Percentiles rank a stretch among this genome's conserved stretches.
phyloP scores from a whole-genome alignment of 306 rosid genomes.

The Leucaena leucocephala region DNA sequence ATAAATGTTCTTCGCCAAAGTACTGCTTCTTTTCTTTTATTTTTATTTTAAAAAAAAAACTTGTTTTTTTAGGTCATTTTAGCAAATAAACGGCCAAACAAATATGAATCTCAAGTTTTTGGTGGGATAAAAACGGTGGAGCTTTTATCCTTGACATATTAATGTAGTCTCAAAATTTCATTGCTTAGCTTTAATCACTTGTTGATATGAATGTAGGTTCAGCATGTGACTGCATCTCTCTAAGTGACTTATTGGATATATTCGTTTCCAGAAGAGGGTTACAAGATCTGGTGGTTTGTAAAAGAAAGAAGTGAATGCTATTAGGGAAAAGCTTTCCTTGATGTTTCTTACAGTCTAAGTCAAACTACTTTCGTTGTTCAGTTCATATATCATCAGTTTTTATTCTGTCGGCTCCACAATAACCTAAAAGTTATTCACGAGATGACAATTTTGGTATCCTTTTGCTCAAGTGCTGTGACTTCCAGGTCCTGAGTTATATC shows the following conservation, averaged over 20 bases:
- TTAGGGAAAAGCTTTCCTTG: conserved; percentile 20
- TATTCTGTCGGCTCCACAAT: conserved; percentile 2
- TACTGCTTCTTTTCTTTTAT: not conserved
- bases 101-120: not conserved
- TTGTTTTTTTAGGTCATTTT: not conserved
- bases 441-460: conserved; percentile 39
- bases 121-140: conserved; percentile 2
- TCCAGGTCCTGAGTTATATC: conserved; percentile 38
- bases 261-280: conserved; percentile 33
- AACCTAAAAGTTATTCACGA: conserved; percentile 2
- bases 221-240: conserved; percentile 30
- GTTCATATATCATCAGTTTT: conserved; percentile 19
- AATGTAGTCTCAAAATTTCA: not conserved
- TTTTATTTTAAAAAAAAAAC: no score
- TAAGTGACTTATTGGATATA: conserved; percentile 42
- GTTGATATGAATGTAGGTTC: conserved; percentile 41
- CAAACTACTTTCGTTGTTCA: conserved; percentile 20
- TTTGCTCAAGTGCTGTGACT: conserved; percentile 39
- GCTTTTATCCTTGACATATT: conserved; percentile 13
- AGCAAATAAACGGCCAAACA: not conserved
- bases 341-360: conserved; percentile 24
- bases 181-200: conserved; percentile 5
- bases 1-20: conserved; percentile 4
- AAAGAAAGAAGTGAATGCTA: conserved; percentile 38
- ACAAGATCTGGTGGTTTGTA: conserved; percentile 25